A percentile compares a stretch with the other conserved stretches of the same genome.
Conservation (phyloP, 2,329 filamentous ascomycete species). For the Dactylellina haptotyla region DNA sequence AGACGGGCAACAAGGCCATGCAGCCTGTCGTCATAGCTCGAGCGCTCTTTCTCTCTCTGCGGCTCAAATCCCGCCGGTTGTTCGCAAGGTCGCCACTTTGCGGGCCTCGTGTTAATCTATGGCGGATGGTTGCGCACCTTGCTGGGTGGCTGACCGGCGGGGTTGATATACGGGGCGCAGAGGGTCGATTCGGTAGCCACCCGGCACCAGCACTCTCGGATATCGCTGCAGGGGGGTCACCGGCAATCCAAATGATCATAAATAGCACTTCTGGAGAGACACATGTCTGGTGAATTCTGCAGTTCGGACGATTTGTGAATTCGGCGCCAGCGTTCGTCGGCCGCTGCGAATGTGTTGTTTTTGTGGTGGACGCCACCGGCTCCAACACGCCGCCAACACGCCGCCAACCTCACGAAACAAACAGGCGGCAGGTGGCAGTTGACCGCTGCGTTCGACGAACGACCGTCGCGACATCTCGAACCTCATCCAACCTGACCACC, state of each 20-base stretch:
- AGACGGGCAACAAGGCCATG: too few species aligned
- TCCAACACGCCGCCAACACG: background rate
- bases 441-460: background rate
- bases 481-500: slow-evolving; percentile 11
- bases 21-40: slow-evolving; percentile 30
- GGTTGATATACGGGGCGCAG: too few species aligned
- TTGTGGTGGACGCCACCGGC: slow-evolving; percentile 28
- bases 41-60: background rate
- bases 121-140: too few species aligned
- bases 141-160: too few species aligned
- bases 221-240: background rate
- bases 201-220: background rate
- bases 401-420: background rate
- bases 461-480: background rate
- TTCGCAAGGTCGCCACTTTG: too few species aligned
- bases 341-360: slow-evolving; percentile 19
- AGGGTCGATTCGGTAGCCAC: too few species aligned
- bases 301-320: too few species aligned
- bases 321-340: too few species aligned
- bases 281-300: too few species aligned
- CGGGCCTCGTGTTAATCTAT: too few species aligned
- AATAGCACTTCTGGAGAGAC: background rate
- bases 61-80: background rate
- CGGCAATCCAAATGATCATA: background rate
- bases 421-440: too few species aligned